phyloP scores from a whole-genome alignment of 768 basidiomycete genomes.

The Dioszegia hungarica region DNA sequence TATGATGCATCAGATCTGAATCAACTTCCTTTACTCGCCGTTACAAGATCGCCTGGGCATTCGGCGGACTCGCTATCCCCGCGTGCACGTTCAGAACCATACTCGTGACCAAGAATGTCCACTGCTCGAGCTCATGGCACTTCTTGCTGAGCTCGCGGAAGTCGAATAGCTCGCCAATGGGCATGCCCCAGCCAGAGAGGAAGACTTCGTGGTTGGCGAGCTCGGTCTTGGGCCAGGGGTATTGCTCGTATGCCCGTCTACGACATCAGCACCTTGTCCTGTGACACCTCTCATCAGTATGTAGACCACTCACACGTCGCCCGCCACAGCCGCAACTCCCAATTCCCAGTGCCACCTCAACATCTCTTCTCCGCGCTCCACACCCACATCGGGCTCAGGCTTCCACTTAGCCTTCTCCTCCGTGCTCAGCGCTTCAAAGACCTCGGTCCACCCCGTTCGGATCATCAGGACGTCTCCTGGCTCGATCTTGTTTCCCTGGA shows the following conservation, averaged over 20 bases:
- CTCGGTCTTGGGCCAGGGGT: conserved; percentile 8
- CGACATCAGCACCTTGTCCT: neutral
- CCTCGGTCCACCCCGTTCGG: conserved; percentile 29
- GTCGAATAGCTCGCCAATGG: conserved; percentile 32
- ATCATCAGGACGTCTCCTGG: conserved; percentile 27
- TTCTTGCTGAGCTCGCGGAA: conserved; percentile 14
- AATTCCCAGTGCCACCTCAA: conserved; percentile 32
- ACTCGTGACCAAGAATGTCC: conserved; percentile 30
- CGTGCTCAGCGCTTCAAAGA: conserved; percentile 2
- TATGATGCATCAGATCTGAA: too few species aligned
- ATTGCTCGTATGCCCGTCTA: conserved; percentile 17
- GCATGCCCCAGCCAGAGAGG: conserved; percentile 29
- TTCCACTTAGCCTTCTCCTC: conserved; percentile 7
- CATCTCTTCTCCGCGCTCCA: conserved; percentile 12
- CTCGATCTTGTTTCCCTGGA: conserved; percentile 4
- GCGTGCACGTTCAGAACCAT: conserved; percentile 24
- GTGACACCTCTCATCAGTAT: neutral
- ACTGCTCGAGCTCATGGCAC: conserved; percentile 17
- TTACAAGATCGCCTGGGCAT: conserved; percentile 29
- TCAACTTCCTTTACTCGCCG: too few species aligned
- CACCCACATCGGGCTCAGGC: conserved; percentile 5
- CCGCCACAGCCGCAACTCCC: conserved; percentile 24
- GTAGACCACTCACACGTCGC: conserved; percentile 15
- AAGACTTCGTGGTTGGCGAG: conserved; percentile 24
- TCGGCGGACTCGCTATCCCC: conserved; percentile 33